Evolutionary conservation across 345 rosid genomes (phyloP).

Genomic region (Pugionium cornutum): DNA sequence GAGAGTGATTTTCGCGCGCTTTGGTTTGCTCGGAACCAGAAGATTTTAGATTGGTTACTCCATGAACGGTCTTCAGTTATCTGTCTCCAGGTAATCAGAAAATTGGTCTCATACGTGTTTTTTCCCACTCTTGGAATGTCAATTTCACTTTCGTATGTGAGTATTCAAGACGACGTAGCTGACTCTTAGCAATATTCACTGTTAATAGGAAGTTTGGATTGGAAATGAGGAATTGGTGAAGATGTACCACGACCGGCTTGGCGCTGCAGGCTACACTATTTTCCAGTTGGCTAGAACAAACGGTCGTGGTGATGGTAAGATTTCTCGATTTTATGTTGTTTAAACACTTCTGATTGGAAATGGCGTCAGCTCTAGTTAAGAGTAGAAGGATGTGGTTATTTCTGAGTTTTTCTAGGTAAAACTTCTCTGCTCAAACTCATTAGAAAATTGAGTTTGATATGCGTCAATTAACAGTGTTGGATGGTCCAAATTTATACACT

Average conservation of each 20-base stretch:
- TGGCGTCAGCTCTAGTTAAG: constrained; percentile 15
- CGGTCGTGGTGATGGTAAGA: constrained; percentile 60
- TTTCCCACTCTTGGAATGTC: neutral
- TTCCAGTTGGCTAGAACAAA: constrained; percentile 70
- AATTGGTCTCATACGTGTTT: neutral
- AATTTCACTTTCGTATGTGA: constrained; percentile 5
- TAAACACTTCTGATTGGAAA: neutral
- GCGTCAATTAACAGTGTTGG: neutral
- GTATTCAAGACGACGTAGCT: no score
- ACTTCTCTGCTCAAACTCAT: neutral
- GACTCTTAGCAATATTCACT: neutral
- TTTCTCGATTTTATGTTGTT: neutral
- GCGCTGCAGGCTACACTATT: constrained; percentile 59
- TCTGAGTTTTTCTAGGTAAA: neutral
- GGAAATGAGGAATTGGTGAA: constrained; percentile 71
- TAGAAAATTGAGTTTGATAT: constrained; percentile 1
- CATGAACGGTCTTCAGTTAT: constrained; percentile 64
- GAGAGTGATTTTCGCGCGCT: constrained; percentile 61
- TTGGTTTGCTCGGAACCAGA: constrained; percentile 65
- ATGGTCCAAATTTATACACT: neutral
- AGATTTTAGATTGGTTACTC: constrained; percentile 66
- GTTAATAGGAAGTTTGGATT: constrained; percentile 72
- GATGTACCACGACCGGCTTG: constrained; percentile 62
- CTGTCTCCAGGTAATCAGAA: constrained; percentile 61
- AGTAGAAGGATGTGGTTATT: neutral